Evolutionary conservation across 768 basidiomycete species (phyloP).

Genomic region (Mycena venus): DNA sequence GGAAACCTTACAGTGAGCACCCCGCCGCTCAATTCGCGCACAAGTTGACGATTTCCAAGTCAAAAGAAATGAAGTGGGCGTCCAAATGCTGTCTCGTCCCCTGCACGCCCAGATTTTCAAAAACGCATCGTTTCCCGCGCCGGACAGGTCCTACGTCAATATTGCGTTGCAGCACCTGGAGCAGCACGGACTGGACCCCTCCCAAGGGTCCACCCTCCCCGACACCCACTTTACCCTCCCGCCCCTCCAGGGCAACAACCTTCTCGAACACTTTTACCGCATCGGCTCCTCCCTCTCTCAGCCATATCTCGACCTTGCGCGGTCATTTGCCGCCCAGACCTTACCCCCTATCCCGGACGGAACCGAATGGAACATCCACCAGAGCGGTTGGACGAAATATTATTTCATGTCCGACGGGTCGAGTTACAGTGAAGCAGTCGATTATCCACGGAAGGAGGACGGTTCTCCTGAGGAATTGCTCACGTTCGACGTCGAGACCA

Average conservation of each 20-base stretch:
- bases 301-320: constrained; percentile 83
- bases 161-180: constrained; percentile 86
- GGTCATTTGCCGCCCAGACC: constrained; percentile 61
- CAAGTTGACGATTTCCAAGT: constrained; percentile 47
- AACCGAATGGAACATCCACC: constrained; percentile 45
- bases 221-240: constrained; percentile 88
- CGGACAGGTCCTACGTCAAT: constrained; percentile 71
- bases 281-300: constrained; percentile 78
- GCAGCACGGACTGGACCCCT: constrained; percentile 85
- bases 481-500: constrained; percentile 94
- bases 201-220: constrained; percentile 84
- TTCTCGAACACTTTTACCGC: constrained; percentile 91
- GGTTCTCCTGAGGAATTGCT: constrained; percentile 80
- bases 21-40: neutral
- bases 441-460: constrained; percentile 69
- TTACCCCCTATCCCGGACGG: constrained; percentile 72
- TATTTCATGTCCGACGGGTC: constrained; percentile 78
- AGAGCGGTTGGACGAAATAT: constrained; percentile 94
- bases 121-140: constrained; percentile 72
- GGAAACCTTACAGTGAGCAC: constrained; percentile 22
- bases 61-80: constrained; percentile 90
- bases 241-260: constrained; percentile 80
- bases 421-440: constrained; percentile 80
- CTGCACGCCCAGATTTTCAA: constrained; percentile 89
- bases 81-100: constrained; percentile 89